A percentile compares a stretch with the other conserved stretches of the same genome.
phyloP scores from a whole-genome alignment of 208 protist species.

The Herpetomonas samuelpessoai region DNA sequence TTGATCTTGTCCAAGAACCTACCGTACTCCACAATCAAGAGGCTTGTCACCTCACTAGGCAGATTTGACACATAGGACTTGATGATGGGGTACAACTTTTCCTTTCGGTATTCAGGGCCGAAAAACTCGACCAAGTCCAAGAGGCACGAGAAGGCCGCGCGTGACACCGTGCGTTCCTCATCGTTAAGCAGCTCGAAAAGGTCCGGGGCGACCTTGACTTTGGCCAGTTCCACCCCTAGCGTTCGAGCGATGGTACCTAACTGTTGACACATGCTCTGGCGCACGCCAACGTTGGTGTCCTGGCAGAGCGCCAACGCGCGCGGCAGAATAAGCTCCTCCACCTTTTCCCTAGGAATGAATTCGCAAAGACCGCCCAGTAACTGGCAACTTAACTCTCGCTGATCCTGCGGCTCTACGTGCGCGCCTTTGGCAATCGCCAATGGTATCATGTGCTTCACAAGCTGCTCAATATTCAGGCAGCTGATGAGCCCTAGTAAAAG shows the following conservation, averaged over 20 bases:
- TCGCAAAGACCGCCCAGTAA: slow-evolving; percentile 73
- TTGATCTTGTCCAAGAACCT: slow-evolving; percentile 86
- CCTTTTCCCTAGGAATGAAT: slow-evolving; percentile 43
- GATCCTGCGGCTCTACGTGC: slow-evolving; percentile 83
- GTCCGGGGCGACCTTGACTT: slow-evolving; percentile 69
- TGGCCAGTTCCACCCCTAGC: slow-evolving; percentile 75
- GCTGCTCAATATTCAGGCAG: slow-evolving; percentile 48
- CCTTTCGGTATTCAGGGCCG: slow-evolving; percentile 71
- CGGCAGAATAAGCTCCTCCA: slow-evolving; percentile 64
- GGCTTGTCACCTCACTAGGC: slow-evolving; percentile 75
- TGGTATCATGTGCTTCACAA: slow-evolving; percentile 66
- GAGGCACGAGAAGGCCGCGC: slow-evolving; percentile 85
- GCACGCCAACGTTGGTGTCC: slow-evolving; percentile 87
- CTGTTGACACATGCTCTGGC: slow-evolving; percentile 82
- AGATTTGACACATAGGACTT: slow-evolving; percentile 82
- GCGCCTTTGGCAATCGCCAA: slow-evolving; percentile 80
- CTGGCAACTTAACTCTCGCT: slow-evolving; percentile 87
- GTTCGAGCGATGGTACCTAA: slow-evolving; percentile 73
- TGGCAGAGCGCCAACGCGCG: slow-evolving; percentile 86
- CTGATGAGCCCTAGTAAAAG: slow-evolving; percentile 66
- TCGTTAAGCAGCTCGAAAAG: slow-evolving; percentile 91
- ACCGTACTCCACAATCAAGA: slow-evolving; percentile 86
- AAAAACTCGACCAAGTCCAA: slow-evolving; percentile 91
- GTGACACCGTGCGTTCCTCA: slow-evolving; percentile 83
- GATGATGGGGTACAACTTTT: slow-evolving; percentile 88